Percentiles rank a stretch among this genome's conserved stretches.
These are phyloP conservation scores for Chrysosphaeria jannelii DNA, from an alignment of 2,329 filamentous ascomycete genomes.

Conservation along the genomic window DNA sequence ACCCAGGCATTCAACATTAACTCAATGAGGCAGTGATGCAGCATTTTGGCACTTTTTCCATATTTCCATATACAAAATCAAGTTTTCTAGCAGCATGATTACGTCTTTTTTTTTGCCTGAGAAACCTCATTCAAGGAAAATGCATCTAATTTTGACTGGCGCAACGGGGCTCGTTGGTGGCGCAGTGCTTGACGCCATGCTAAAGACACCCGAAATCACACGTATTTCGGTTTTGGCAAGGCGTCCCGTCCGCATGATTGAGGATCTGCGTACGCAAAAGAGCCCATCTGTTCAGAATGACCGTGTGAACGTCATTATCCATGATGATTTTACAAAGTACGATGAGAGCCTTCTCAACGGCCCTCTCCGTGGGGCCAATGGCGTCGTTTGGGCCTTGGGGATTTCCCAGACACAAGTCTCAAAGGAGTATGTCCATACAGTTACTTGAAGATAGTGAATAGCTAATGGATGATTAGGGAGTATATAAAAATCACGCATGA, in stretches of 20 bases:
- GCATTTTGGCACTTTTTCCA: too few relatives aligned
- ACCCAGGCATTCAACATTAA: too few relatives aligned
- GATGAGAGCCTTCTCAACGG: conserved; percentile 18
- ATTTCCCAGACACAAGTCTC: conserved; percentile 27
- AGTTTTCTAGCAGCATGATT: too few relatives aligned
- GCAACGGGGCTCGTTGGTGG: conserved; percentile 36
- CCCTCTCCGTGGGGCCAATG: conserved; percentile 30
- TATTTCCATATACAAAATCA: too few relatives aligned
- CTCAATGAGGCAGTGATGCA: too few relatives aligned
- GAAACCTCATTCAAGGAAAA: too few relatives aligned
- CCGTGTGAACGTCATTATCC: conserved; percentile 33
- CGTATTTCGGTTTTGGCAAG: conserved; percentile 39
- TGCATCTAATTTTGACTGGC: conserved; percentile 38
- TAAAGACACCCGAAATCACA: conserved; percentile 22
- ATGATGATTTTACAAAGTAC: conserved; percentile 35
- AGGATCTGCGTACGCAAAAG: conserved; percentile 12
- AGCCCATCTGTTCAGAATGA: conserved; percentile 11
- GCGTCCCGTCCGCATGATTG: conserved; percentile 29
- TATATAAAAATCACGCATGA: conserved; percentile 39
- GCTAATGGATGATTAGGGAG: conserved; percentile 15
- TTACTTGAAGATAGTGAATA: too few relatives aligned
- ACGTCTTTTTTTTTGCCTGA: too few relatives aligned
- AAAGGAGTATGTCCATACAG: conserved; percentile 16
- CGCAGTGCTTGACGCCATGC: conserved; percentile 27
- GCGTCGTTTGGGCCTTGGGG: conserved; percentile 46